Base-by-base conservation (phyloP, 1,284 basidiomycete species). In the Apiotrichum mycotoxinovorans region DNA sequence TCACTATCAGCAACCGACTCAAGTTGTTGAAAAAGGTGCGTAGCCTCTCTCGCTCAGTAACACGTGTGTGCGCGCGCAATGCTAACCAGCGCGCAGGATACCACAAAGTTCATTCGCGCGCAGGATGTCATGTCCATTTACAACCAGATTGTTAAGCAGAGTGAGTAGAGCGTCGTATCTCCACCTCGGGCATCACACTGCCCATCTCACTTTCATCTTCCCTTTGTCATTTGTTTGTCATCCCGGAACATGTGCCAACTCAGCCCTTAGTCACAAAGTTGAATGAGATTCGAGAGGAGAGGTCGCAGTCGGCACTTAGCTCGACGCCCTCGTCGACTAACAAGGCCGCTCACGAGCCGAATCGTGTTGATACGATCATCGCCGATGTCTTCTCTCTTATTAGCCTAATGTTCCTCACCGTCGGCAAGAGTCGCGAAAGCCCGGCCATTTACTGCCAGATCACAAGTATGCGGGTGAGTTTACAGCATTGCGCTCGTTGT, bases 81-180 rank as follows among this genome's bases (percentile, higher is more conserved):
- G 43, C 58, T 52, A 30, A 56, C 45, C 22, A 42, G 7, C 41
- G 15, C 33, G 15, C 88, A 81, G 87, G 93, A 80, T 83, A 89
- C 68, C 84, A 85, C 66, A 85, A 90, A 58, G 66, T 95, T 87
- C 79, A 91, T 94, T 77, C 91, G 93, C 69, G 83, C 91, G 3
- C 87, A 89, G 64, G 95, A 95, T 81, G 95, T 98, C 55, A 88
- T 96, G 76, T 83, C 85, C 45, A 86, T 98, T 63, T 98, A 98
- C 81, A 89, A 92, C 66, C 84, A 87, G 9, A 90, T 96, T 62
- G 89, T 98, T 63, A 94, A 95, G 75, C 93, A 98, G 83, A 88
- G 93, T 91, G 47, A 54, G 75, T 62, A 30, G 30, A 30, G 30
- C 30, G 30, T 30, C 30, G 30, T 30, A 30, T 30, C 30, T 12